Percentiles rank a stretch among this genome's conserved stretches.
phyloP scores from a whole-genome alignment of 495 filamentous ascomycete genomes.

The Geoglossum glabrum region DNA sequence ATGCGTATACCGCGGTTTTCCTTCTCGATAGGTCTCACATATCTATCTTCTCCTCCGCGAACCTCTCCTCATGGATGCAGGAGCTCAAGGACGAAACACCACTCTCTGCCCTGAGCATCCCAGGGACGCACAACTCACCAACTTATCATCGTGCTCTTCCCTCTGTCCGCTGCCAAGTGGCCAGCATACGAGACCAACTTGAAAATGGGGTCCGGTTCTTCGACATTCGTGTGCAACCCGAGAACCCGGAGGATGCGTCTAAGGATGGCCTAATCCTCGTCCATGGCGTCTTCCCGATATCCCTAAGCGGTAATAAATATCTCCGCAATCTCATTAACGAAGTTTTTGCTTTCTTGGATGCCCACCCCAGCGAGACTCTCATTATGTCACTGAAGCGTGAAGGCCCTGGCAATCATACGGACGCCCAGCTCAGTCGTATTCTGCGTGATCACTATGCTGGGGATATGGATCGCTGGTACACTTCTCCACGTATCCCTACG shows the following conservation, averaged over 20 bases:
- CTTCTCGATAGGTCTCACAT: conserved; percentile 41
- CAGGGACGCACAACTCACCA: conserved; percentile 88
- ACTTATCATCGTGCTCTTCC: conserved; percentile 68
- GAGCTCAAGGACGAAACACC: conserved; percentile 44
- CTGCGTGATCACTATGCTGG: conserved; percentile 50
- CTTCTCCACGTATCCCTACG: conserved; percentile 53
- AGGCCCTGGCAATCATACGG: conserved; percentile 58
- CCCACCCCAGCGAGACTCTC: conserved; percentile 60
- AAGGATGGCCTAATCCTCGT: conserved; percentile 44
- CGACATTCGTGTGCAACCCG: conserved; percentile 63
- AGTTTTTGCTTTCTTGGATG: conserved; percentile 51
- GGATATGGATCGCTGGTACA: conserved; percentile 52
- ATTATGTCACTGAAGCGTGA: conserved; percentile 85
- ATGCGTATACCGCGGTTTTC: conserved; percentile 55
- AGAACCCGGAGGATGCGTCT: conserved; percentile 30
- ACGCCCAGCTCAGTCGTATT: conserved; percentile 55
- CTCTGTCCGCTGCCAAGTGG: conserved; percentile 84
- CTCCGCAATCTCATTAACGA: conserved; percentile 51
- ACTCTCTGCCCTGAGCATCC: conserved; percentile 69
- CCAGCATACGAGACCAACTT: conserved; percentile 53
- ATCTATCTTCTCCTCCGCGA: conserved; percentile 53
- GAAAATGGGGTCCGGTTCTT: conserved; percentile 86
- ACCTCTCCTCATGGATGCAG: conserved; percentile 65
- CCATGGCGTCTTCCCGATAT: conserved; percentile 62
- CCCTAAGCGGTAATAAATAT: conserved; percentile 49